Evolutionary conservation across 495 filamentous ascomycete species (phyloP).

Genomic region (Annulohypoxylon nitens): DNA sequence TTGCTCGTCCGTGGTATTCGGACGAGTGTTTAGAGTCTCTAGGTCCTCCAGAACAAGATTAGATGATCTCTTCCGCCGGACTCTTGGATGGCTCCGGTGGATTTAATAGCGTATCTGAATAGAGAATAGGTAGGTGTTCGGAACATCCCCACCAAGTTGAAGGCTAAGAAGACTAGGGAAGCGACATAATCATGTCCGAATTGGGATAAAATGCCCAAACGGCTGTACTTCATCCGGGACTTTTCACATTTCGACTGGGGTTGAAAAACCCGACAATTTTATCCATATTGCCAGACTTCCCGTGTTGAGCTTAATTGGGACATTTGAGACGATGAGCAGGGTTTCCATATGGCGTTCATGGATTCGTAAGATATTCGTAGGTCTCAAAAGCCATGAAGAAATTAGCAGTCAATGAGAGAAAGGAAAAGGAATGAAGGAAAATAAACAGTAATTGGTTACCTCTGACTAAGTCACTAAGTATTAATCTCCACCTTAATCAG

Average conservation of each 20-base stretch:
- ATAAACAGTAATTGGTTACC: constrained; percentile 15
- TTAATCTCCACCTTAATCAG: constrained; percentile 11
- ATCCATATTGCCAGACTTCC: constrained; percentile 48
- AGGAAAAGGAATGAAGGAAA: constrained; percentile 37
- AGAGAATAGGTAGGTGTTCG: constrained; percentile 5
- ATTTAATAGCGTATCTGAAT: background rate
- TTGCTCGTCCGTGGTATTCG: constrained; percentile 8
- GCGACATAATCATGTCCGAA: constrained; percentile 29
- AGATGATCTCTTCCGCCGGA: constrained; percentile 11
- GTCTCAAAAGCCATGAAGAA: constrained; percentile 8
- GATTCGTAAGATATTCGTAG: constrained; percentile 10
- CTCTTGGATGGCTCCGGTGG: background rate
- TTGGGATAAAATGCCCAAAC: constrained; percentile 35
- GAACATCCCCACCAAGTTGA: constrained; percentile 38
- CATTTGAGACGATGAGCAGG: constrained; percentile 51
- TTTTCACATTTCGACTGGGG: constrained; percentile 12
- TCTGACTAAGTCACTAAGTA: background rate
- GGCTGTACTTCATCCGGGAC: constrained; percentile 39
- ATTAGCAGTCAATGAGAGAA: constrained; percentile 23
- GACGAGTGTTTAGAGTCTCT: constrained; percentile 11
- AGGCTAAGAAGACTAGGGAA: constrained; percentile 6
- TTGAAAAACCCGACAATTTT: constrained; percentile 32
- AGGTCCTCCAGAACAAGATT: constrained; percentile 10
- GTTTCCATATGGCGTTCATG: background rate
- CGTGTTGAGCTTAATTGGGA: constrained; percentile 48